Base-by-base conservation (phyloP, 257 asterid genomes). In the Paulownia fortunei region DNA sequence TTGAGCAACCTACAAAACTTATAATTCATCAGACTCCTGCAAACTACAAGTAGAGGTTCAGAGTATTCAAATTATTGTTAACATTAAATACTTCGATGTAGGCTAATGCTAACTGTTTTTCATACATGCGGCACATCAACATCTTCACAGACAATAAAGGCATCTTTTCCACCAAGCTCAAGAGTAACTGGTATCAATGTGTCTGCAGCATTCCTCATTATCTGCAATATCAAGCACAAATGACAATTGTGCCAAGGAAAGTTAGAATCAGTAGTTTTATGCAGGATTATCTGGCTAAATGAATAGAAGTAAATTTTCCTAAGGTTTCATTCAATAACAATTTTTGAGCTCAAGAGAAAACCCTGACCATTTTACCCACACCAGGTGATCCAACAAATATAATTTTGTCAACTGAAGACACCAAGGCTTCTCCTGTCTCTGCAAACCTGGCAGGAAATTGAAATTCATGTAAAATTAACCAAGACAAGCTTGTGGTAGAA, bases 101-200 rank as follows among this genome's bases (percentile, higher is more conserved):
- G 83, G 56, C 55, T 46, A 73, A 73, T 75, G 65, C 73, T 69
- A 78, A 74, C 11, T 24, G 72, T 64, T 72, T 69, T 68, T 74
- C 91, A 59, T 93, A 96, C 99, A 81, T 96, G 96, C 24, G 92
- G 92, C 76, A 96, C 92, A 78, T 92, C 94, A 47, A 82, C 96
- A 83, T 93, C 99, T 82, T 93, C 99, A 78, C 99, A 96, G 83
- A 96, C 97, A 82, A 96, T 90, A 79, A 96, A 96, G 64, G 98
- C 94, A 85, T 96, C 99, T 85, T 96, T 96, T 76, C 99, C 99
- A 23, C 99, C 99, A 76, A 93, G 97, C 92, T 96, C 99, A 77
- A 96, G 96, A 42, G 99, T 96, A 44, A 96, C 98, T 6, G 99
- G 98, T 76, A 88, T 88, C 84, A 96, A 85, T 77, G 92, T 89